phyloP scores from a whole-genome alignment of 1,139 yeast species.

The Debaryomyces coudertii region DNA sequence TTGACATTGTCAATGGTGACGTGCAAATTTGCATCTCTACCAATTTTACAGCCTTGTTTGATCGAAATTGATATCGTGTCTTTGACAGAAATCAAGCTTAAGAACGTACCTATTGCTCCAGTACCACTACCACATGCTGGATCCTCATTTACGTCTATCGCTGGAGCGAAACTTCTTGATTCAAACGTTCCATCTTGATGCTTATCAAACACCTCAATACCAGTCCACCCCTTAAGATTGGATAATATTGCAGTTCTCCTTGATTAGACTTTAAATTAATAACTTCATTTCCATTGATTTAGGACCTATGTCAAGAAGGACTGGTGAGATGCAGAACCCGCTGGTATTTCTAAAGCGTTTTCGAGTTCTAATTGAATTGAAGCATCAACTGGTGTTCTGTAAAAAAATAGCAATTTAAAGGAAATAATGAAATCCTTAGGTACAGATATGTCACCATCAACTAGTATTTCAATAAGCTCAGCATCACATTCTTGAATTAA shows the following conservation, averaged over 20 bases:
- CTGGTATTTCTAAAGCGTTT: constrained; percentile 20
- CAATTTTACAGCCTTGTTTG: constrained; percentile 38
- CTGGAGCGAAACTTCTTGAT: constrained; percentile 46
- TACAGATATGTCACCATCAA: constrained; percentile 19
- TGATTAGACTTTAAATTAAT: constrained; percentile 32
- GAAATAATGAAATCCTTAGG: constrained; percentile 12
- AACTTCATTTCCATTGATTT: constrained; percentile 34
- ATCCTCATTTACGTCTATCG: constrained; percentile 42
- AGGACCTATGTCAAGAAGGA: constrained; percentile 42
- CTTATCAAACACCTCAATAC: constrained; percentile 42
- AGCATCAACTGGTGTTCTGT: constrained; percentile 23
- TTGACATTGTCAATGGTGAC: constrained; percentile 21
- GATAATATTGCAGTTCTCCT: constrained; percentile 21
- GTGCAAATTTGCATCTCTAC: constrained; percentile 34
- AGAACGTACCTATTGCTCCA: constrained; percentile 37
- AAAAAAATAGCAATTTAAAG: constrained; percentile 29
- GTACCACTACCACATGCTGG: constrained; percentile 59
- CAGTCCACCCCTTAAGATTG: constrained; percentile 27
- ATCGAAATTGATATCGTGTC: constrained; percentile 17
- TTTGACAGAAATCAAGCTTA: constrained; percentile 11
- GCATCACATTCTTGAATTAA: constrained; percentile 47
- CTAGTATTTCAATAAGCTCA: constrained; percentile 41
- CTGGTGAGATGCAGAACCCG: constrained; percentile 18
- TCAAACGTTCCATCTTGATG: constrained; percentile 25
- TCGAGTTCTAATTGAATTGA: constrained; percentile 22